Evolutionary conservation across 805 yeast species (phyloP), one percentile per base, ranked within the genome.

Genomic region (Hanseniaspora vineae): DNA sequence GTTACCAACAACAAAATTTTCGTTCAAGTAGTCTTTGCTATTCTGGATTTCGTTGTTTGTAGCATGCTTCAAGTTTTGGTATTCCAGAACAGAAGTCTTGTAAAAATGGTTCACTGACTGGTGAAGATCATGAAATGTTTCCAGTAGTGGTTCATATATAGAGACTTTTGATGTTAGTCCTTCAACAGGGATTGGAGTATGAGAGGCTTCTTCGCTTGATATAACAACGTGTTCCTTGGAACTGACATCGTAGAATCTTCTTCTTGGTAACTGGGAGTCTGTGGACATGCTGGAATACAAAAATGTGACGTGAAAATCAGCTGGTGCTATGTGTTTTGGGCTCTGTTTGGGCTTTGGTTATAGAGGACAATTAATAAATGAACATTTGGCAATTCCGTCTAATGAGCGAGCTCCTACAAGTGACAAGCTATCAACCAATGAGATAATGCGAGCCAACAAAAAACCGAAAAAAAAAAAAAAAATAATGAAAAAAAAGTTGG

Each of bases 1-100:
- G 44, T 58, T 48, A 5, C 46, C 43, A 18, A 20, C n/a, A 11
- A 40, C 31, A 40, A 40, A 20, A 8, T 15, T 18, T 14, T 40
- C 12, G 32, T 19, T 20, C 6, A 40, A 11, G 14, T 40, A 20
- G 5, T 40, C 15, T 6, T 15, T 23, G 31, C 15, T 48, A 12
- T 42, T 39, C 37, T 33, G 45, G n/a, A 48, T 40, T 2, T 12
- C 39, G 4, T 32, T 45, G 13, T 42, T 17, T 18, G 33, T 33
- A 2, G 32, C 11, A 11, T 45, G 35, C 18, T 37, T 42, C 13
- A 29, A 17, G 8, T 32, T 42, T 2, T 15, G 14, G 31, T 9
- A 44, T 23, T 48, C 50, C 17, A 37, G 19, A n/a, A n/a, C 40
- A 10, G 40, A n/a, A 15, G 19, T 37, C 11, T 18, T 37, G 17